These are phyloP conservation scores for Pecoramyces ruminantium DNA, from an alignment of 192 early-diverging fungal genomes.

Conservation along the genomic window DNA sequence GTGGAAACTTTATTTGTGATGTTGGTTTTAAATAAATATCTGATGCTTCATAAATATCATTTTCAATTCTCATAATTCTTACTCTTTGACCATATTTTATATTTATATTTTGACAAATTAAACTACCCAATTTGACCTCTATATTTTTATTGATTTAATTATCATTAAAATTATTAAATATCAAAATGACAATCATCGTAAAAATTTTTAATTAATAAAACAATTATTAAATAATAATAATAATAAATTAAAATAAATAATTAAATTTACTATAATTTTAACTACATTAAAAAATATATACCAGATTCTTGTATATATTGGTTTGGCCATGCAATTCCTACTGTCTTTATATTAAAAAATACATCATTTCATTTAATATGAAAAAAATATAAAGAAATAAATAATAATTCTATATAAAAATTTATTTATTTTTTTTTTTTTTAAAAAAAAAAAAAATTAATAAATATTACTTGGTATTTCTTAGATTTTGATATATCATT, in stretches of 20 bases:
- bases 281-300: not conserved
- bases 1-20: conserved; percentile 10
- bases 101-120: not conserved
- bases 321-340: not conserved
- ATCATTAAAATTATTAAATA: no score
- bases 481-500: not conserved
- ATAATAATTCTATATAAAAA: no score
- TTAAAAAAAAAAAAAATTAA: no score
- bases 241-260: not conserved
- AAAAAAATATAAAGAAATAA: no score
- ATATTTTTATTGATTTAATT: no score
- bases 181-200: no score
- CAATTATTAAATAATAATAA: no score
- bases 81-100: not conserved
- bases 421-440: no score
- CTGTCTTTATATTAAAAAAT: not conserved
- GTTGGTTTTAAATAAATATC: conserved; percentile 20
- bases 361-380: no score
- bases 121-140: not conserved
- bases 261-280: no score
- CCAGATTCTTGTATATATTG: not conserved
- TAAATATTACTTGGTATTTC: no score
- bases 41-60: conserved; percentile 9
- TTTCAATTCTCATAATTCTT: not conserved
- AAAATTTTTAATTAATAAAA: no score